phyloP scores from a whole-genome alignment of 139 green algal species.

The Haematococcus sp. region DNA sequence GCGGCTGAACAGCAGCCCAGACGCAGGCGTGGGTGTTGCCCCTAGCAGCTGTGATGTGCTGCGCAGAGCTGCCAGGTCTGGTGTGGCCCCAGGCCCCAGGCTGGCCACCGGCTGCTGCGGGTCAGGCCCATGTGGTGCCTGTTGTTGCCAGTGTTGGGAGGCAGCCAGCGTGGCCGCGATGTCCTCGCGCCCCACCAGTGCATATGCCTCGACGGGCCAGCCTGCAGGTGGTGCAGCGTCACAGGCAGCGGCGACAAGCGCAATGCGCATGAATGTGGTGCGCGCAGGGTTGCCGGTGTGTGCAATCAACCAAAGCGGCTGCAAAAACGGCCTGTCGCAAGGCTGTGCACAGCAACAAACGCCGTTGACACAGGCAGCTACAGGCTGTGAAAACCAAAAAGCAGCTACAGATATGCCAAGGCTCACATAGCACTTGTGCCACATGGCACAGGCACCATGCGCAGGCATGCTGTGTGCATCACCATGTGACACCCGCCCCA shows the following conservation, averaged over 20 bases:
- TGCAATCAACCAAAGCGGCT: no score
- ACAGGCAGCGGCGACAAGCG: not conserved
- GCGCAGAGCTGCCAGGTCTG: not conserved
- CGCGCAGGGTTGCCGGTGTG: no score
- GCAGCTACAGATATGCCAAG: no score
- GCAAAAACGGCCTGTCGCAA: no score
- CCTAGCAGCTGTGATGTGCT: not conserved
- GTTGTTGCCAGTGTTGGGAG: not conserved
- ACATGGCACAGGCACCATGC: no score
- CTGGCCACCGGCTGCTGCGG: not conserved
- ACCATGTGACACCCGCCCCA: no score
- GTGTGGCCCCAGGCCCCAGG: no score
- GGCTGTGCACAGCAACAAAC: no score
- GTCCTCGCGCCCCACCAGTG: slow-evolving; percentile 82
- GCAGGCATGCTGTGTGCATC: no score
- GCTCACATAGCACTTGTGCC: no score
- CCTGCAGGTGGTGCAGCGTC: slow-evolving; percentile 24
- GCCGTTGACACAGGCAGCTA: no score
- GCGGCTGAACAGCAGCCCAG: not conserved
- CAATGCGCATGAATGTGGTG: not conserved
- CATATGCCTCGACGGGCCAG: slow-evolving; percentile 80
- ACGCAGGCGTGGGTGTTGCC: not conserved
- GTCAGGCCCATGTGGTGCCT: not conserved
- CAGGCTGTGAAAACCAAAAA: no score
- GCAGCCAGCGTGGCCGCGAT: slow-evolving; percentile 70